Percentiles rank a stretch among this genome's conserved stretches.
Evolutionary conservation across 495 filamentous ascomycete genomes (phyloP).

Genomic region (Hypoxylon intermedium): DNA sequence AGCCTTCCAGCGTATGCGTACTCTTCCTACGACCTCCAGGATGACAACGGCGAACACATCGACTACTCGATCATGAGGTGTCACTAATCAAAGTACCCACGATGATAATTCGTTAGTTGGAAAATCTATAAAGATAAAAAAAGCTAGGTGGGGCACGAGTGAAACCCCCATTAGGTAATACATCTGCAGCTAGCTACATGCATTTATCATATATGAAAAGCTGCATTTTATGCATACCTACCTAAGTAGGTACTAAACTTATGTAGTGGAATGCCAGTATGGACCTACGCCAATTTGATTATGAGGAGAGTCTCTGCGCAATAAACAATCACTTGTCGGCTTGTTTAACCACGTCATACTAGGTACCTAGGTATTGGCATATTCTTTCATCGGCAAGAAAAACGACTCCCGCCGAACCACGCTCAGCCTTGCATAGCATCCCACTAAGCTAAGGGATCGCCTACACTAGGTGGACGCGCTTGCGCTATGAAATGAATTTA

Average conservation of each 20-base stretch:
- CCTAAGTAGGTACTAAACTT: no score
- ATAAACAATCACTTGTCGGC: no score
- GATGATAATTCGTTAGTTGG: constrained; percentile 5
- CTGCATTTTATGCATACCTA: no score
- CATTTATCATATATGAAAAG: no score
- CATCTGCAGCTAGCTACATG: neutral
- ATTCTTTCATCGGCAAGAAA: no score
- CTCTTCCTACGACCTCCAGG: constrained; percentile 21
- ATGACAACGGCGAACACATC: neutral
- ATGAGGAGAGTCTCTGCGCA: no score
- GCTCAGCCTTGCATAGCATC: constrained; percentile 9
- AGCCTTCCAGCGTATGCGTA: constrained; percentile 19
- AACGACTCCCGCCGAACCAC: neutral
- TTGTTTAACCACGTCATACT: no score
- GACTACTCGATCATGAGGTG: neutral
- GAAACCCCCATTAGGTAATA: neutral
- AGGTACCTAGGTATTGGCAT: constrained; percentile 2
- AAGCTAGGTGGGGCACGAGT: constrained; percentile 12
- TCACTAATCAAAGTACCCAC: constrained; percentile 1
- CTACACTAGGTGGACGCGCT: neutral
- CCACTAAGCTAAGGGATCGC: neutral
- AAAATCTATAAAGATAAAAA: constrained; percentile 18
- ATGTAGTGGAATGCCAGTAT: no score
- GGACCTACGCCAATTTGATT: no score
- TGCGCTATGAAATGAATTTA: constrained; percentile 6